Evolutionary conservation across 2,329 filamentous ascomycete genomes (phyloP), one percentile per base, ranked within the genome.

Genomic region (Chaetomiaceae sp.): DNA sequence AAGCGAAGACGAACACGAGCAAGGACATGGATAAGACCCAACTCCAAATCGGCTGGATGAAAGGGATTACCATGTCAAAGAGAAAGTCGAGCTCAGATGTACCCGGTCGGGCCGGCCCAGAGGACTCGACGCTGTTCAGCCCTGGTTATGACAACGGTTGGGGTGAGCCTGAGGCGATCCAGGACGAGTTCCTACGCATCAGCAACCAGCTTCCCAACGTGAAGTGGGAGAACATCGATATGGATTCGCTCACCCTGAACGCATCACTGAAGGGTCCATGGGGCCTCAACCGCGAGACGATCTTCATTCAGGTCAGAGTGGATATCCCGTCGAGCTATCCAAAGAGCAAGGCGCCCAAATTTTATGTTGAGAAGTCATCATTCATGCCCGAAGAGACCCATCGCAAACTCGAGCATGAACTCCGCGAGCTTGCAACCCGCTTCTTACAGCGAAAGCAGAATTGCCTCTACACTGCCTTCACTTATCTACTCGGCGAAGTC

Each of bases 41-140:
- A 42, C 75, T 78, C 20, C 82, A 85, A 57, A 82, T 86, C 50
- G 81, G 79, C 13, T 86, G 83, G 83, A 85, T 86, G 79, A 84
- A 81, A 62, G 82, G 83, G 5, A 82, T 86, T 54, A 83, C 78
- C 29, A 82, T 85, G 72, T 82, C 75, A 44, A 82, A 78, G 65
- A 72, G 75, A 50, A 81, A 78, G 58, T 65, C 71, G 1, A 71
- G 71, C 1, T 62, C 69, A 11, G 73, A 73, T n/a, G 64, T 66
- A 7, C 69, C 80, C 61, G 65, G 74, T 65, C 71, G 79, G 66
- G 66, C 78, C 64, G 67, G 75, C 62, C 73, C 80, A 58, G 71
- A 80, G 70, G 73, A 79, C 66, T 71, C 80, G 58, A 68, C 69
- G 7, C 70, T 80, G 55, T 77, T 80, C 51, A 73, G 75, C 20